These are phyloP conservation scores for Oenanthe sinensis DNA, from an alignment of 129 eudicot genomes.

Conservation along the genomic window DNA sequence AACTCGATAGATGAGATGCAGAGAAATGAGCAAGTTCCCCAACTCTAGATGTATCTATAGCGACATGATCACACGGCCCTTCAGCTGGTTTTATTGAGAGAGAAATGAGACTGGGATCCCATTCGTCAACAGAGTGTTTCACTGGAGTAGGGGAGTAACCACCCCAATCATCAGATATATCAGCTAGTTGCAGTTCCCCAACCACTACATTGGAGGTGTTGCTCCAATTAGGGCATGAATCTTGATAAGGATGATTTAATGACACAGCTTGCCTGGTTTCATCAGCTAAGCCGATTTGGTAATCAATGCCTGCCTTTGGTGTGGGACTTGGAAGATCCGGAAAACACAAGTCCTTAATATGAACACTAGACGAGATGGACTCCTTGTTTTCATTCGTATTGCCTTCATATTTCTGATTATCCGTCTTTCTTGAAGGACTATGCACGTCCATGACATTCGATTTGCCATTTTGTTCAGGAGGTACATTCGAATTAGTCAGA, in stretches of 20 bases:
- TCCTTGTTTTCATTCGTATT: slow-evolving; percentile 21
- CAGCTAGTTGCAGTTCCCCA: slow-evolving; percentile 47
- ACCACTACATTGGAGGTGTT: slow-evolving; percentile 38
- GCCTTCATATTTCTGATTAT: slow-evolving; percentile 5
- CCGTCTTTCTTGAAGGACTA: slow-evolving; percentile 17
- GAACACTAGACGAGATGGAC: slow-evolving; percentile 21
- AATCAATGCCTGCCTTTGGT: slow-evolving; percentile 25
- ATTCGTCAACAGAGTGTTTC: slow-evolving; percentile 34
- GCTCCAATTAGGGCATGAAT: slow-evolving; percentile 54
- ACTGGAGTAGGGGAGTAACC: slow-evolving; percentile 41
- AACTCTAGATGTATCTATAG: slow-evolving; percentile 22
- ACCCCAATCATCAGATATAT: slow-evolving; percentile 62
- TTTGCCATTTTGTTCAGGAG: slow-evolving; percentile 9
- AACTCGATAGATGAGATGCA: slow-evolving; percentile 29
- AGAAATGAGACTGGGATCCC: slow-evolving; percentile 40
- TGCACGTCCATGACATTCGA: slow-evolving; percentile 17
- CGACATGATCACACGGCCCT: slow-evolving; percentile 29
- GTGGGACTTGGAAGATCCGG: slow-evolving; percentile 41
- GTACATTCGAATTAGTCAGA: slow-evolving; percentile 17
- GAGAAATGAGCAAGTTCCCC: slow-evolving; percentile 26
- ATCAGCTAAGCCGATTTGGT: slow-evolving; percentile 16
- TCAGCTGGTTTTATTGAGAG: slow-evolving; percentile 33
- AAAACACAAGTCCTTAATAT: slow-evolving; percentile 22
- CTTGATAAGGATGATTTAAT: slow-evolving; percentile 28
- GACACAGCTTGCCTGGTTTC: slow-evolving; percentile 29